These are phyloP conservation scores for Paraleonurus japonicus DNA, from an alignment of 257 asterid genomes.

Conservation along the genomic window DNA sequence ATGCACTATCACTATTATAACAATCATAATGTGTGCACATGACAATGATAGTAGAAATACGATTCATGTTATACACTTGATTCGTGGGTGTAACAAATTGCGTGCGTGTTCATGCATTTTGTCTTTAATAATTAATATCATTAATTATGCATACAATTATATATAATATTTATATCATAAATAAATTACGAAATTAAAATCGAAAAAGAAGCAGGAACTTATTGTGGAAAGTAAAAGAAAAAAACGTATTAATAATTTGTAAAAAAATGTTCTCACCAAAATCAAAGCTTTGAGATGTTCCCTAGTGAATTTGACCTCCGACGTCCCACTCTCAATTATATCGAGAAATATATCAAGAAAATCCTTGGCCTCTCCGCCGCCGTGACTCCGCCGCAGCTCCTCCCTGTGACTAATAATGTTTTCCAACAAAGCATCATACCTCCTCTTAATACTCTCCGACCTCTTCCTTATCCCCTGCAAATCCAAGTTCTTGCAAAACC, in stretches of 20 bases:
- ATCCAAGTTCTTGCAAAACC: conserved; percentile 52
- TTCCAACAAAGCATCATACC: conserved; percentile 59
- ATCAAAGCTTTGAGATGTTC: conserved; percentile 60
- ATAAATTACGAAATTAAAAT: too few species aligned
- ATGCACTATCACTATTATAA: too few species aligned
- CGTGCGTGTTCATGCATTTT: background rate
- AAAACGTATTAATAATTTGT: background rate
- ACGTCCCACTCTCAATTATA: conserved; percentile 43
- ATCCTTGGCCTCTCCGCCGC: conserved; percentile 37
- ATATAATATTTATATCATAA: too few species aligned
- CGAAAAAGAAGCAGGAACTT: too few species aligned
- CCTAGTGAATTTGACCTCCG: conserved; percentile 52
- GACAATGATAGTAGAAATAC: too few species aligned
- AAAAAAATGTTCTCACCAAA: conserved; percentile 32
- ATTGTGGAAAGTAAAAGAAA: background rate
- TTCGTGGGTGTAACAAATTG: background rate
- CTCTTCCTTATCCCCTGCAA: conserved; percentile 60
- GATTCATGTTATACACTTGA: too few species aligned
- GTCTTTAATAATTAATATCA: too few species aligned
- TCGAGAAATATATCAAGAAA: conserved; percentile 58
- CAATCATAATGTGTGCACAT: too few species aligned
- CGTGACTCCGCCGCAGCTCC: conserved; percentile 20
- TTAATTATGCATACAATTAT: too few species aligned
- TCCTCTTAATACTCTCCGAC: conserved; percentile 38
- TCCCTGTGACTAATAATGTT: conserved; percentile 48